Conservation (phyloP, 257 asterid genomes). For the Echium plantagineum region DNA sequence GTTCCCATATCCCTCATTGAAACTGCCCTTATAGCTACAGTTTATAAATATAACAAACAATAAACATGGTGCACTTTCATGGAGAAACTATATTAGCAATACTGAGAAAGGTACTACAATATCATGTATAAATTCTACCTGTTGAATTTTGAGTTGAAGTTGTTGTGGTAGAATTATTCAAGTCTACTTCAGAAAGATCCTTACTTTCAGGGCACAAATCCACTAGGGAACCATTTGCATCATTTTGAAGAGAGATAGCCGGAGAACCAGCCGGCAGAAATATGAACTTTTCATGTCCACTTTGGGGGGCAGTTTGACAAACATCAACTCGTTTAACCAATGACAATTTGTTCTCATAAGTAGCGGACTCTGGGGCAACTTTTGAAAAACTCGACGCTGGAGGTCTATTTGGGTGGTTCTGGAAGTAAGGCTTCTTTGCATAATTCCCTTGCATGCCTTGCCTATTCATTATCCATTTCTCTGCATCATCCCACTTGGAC, state of each 20-base stretch:
- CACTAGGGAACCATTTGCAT: conserved; percentile 20
- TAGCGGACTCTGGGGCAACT: conserved; percentile 47
- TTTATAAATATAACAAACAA: conserved; percentile 15
- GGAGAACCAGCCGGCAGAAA: conserved; percentile 29
- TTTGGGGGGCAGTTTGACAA: conserved; percentile 36
- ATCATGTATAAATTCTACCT: conserved; percentile 35
- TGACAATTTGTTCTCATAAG: conserved; percentile 31
- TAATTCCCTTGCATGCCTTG: conserved; percentile 39
- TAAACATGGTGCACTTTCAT: background rate
- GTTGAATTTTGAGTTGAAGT: conserved; percentile 44
- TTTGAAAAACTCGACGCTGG: conserved; percentile 27
- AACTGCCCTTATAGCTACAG: conserved; percentile 65
- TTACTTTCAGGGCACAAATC: conserved; percentile 48
- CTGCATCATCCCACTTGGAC: conserved; percentile 97
- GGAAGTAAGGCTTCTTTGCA: conserved; percentile 39
- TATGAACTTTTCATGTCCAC: conserved; percentile 32
- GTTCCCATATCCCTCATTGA: conserved; percentile 99
- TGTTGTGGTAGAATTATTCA: conserved; percentile 5
- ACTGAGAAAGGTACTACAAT: background rate
- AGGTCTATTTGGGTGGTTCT: conserved; percentile 34
- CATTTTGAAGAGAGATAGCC: conserved; percentile 20
- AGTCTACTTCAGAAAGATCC: conserved; percentile 55
- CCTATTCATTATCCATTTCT: conserved; percentile 91
- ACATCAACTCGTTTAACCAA: conserved; percentile 68
- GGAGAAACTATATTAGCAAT: background rate